Base-by-base conservation (phyloP, 805 yeast species). In the Priceomyces carsonii region DNA sequence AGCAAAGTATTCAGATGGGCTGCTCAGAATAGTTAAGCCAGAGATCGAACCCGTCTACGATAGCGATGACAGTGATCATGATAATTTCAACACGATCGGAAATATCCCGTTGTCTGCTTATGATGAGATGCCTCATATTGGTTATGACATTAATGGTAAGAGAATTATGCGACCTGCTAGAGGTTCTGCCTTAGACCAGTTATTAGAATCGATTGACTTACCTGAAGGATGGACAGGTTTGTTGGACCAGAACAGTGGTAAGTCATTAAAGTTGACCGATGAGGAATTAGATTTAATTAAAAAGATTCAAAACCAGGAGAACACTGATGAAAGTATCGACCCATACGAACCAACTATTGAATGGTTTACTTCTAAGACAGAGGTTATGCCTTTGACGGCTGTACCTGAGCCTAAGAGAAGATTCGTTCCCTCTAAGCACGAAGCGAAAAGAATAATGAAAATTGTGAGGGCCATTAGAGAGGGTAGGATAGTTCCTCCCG, bases 211-310 rank as follows among this genome's bases (percentile, higher is more conserved):
- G 19, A 93, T 93, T 42, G 99, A 93, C 43, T 71, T 93, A 44
- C 99, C 99, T 9, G 95, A 87, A 63, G 99, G 99, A 17, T 93
- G 98, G 98, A 93, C 99, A 10, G 99, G 99, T 30, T 71, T 93
- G 42, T 66, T 91, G 42, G 98, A 93, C 61, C 84, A 86, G 53
- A 75, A 81, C 52, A 88, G 98, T 5, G 99, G 99, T 42, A 61
- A 80, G 7, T 73, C 86, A 35, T 74, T 93, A 66, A 89, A 93
- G 48, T 70, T 93, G 45, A 79, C 88, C 6, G 74, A 75, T 35
- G 97, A 91, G 55, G 99, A 93, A 63, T 72, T 90, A 53, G 95
- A 90, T 47, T 74, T 93, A 44, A 86, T 93, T 54, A 73, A 82
- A 46, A 88, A 86, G 57, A 80, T 93, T 51, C 96, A 89, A 63